Base-by-base conservation (phyloP, 2,329 filamentous ascomycete genomes). In the Chaetothyriales sp. region DNA sequence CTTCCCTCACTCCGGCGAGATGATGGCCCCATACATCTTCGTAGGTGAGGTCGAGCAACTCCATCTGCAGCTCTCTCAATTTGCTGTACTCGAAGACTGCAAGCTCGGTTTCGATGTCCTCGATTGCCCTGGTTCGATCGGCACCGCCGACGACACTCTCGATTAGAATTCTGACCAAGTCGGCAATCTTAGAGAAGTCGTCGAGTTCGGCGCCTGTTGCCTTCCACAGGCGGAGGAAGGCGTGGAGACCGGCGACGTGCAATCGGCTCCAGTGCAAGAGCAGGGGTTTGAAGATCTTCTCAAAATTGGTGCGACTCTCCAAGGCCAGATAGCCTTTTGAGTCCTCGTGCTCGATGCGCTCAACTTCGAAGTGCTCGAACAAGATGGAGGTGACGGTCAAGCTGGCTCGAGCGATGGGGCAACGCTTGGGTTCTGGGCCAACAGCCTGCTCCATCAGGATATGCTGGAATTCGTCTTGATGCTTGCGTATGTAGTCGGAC, bases 281-380 rank as follows among this genome's bases (percentile, higher is more conserved):
- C 40, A 97, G 69, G 0, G 92, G 92, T 47, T 82, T 83, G 71
- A 95, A 95, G 4, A 94, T 71, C 63, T 82, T 85, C 65, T 97
- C 90, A 61, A 92, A 83, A 59, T 89, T 85, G 51, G 86, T 82
- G 55, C 78, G 75, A 20, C 81, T 82, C 58, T 94, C 88, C 48
- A 89, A 68, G 8, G 82, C 74, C 57, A 88, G 78, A 61, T 89
- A 88, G 19, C 78, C 81, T 66, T 87, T 85, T 13, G 79, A 74
- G 61, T 94, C 89, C 58, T 90, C 85, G 48, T 85, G 71, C 49
- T 94, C 88, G 2, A 82, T 78, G 65, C 83, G 87, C 60, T 94
- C 89, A 43, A 97, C 85, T 55, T 95, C 89, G 62, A 98, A 98
- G 67, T 97, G 89, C 61, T 97, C 89, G 67, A 92, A 97, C 2